Base-by-base conservation (phyloP, 2,329 filamentous ascomycete species). In the Hymenoscyphus repandus region DNA sequence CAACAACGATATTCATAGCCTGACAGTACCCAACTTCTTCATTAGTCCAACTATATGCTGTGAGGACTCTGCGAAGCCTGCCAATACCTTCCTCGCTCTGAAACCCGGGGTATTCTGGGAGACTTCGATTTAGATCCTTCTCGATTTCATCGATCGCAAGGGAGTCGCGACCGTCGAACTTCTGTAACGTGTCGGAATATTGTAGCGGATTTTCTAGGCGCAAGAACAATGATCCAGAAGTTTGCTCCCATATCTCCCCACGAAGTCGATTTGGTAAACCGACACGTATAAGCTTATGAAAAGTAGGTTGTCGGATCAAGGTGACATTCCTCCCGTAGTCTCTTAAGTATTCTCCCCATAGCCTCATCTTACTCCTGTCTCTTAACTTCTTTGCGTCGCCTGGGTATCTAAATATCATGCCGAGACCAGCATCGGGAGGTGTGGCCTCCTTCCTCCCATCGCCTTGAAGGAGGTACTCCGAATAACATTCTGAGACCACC, bases 1-100 rank as follows among this genome's bases (percentile, higher is more conserved):
- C 93, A 49, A 96, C 92, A 32, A 99, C 93, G 61, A 99, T 99
- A 69, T 99, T 99, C 93, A 99, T 99, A 55, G 93, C 93, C 71
- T 99, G 93, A 69, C 93, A 99, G 70, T 99, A 99, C 59, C 93
- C 93, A 49, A 99, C 91, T 58, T 96, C 90, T 47, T 88, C 80
- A 63, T 99, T 93, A 44, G 86, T 88, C 93, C 93, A 99, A 71
- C 91, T 96, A 73, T 99, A 99, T 4, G 93, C 93, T 1, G 92
- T 97, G 49, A 99, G 76, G 34, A 99, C 93, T 51, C 92, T 81
- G 53, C 93, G 84, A 55, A 99, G 75, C 17, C 93, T 81, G 40
- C 85, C 89, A 58, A 99, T 99, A 13, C 93, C 93, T 64, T 96
- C 91, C 67, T 96, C 88, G 64, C 86, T 95, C 70, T 99, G 93